Evolutionary conservation across 306 rosid species (phyloP).

Genomic region (apple (Malus domestica)): ASM211411v1 NC_041803.1:19574001-19574500

Average conservation of each 20-base stretch:
- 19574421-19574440: too few relatives aligned
- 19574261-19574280: too few relatives aligned
- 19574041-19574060: not conserved
- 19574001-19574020: not conserved
- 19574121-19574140: too few relatives aligned
- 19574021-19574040: not conserved
- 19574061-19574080: too few relatives aligned
- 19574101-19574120: too few relatives aligned
- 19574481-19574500: too few relatives aligned
- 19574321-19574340: not conserved
- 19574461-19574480: too few relatives aligned
- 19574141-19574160: not conserved
- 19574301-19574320: not conserved
- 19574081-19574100: not conserved
- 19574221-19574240: not conserved
- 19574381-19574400: not conserved
- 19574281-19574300: not conserved
- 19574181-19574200: too few relatives aligned
- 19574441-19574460: too few relatives aligned
- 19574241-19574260: not conserved
- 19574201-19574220: not conserved
- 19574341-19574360: not conserved
- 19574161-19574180: too few relatives aligned
- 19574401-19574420: not conserved
- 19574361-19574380: not conserved